Conservation (phyloP, 2,329 filamentous ascomycete genomes). For the Xylaria sp. region DNA sequence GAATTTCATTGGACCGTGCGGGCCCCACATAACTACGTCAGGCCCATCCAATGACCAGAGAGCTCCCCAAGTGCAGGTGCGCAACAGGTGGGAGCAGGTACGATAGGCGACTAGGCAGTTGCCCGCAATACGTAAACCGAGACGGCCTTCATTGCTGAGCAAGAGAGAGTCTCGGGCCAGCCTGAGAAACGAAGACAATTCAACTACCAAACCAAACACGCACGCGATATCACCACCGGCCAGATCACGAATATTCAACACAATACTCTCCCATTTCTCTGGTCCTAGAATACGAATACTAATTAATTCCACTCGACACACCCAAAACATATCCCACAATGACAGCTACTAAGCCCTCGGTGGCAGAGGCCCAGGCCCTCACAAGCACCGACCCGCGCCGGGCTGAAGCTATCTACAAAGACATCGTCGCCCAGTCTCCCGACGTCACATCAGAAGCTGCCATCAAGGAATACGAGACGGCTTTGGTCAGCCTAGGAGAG, state of each 20-base stretch:
- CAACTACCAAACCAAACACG: not conserved
- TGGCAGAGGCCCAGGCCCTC: slow-evolving; percentile 85
- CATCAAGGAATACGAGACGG: slow-evolving; percentile 84
- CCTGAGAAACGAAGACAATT: not conserved
- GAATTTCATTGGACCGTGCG: not conserved
- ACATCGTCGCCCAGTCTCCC: slow-evolving; percentile 79
- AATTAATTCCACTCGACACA: not conserved
- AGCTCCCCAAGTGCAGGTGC: not conserved
- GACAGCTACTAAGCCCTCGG: slow-evolving; percentile 35
- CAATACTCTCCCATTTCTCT: not conserved
- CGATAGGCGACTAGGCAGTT: not conserved
- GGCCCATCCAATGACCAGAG: not conserved
- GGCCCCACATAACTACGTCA: not conserved
- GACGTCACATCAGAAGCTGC: slow-evolving; percentile 78
- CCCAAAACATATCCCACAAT: slow-evolving; percentile 17
- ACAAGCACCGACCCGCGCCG: slow-evolving; percentile 74
- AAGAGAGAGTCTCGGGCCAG: not conserved
- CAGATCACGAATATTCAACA: not conserved
- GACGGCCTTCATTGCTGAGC: not conserved
- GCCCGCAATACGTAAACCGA: not conserved
- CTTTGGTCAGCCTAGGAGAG: slow-evolving; percentile 83
- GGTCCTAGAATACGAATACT: not conserved
- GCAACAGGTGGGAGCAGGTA: not conserved
- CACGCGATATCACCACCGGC: not conserved
- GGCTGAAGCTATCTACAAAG: slow-evolving; percentile 83